Conservation (phyloP, 2,329 filamentous ascomycete genomes). For the Fusarium sp. region DNA sequence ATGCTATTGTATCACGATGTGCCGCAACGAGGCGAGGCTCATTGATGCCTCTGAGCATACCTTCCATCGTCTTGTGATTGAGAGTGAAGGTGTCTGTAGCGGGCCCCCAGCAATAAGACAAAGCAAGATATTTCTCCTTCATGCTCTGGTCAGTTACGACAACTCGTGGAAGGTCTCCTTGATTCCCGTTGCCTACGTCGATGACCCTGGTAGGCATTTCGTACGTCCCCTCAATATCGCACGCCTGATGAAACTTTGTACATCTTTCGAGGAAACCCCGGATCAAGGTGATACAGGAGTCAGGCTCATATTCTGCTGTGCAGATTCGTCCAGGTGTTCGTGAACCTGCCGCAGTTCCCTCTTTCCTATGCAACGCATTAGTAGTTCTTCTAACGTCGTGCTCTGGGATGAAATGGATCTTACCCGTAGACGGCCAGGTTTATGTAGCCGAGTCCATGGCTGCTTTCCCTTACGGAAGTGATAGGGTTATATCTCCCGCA, state of each 20-base stretch:
- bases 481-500: not conserved
- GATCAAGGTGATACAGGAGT: not conserved
- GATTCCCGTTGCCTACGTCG: not conserved
- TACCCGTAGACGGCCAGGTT: constrained; percentile 11
- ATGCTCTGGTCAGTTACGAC: not conserved
- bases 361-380: not conserved
- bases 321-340: constrained; percentile 1
- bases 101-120: constrained; percentile 21
- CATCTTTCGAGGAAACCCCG: not conserved
- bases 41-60: not conserved
- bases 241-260: not conserved
- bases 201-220: constrained; percentile 16
- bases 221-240: not conserved
- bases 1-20: not conserved
- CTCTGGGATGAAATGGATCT: accelerated
- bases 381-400: accelerated
- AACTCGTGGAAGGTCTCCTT: not conserved
- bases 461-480: not conserved
- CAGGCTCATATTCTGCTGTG: not conserved
- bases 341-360: not conserved
- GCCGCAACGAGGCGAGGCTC: not conserved
- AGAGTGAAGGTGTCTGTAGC: constrained; percentile 15
- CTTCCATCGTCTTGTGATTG: not conserved
- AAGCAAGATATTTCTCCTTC: not conserved
- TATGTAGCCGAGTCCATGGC: not conserved